These are phyloP conservation scores for Liriodendron chinense DNA, from an alignment of 164 flowering plant species.

Conservation along the genomic window DNA sequence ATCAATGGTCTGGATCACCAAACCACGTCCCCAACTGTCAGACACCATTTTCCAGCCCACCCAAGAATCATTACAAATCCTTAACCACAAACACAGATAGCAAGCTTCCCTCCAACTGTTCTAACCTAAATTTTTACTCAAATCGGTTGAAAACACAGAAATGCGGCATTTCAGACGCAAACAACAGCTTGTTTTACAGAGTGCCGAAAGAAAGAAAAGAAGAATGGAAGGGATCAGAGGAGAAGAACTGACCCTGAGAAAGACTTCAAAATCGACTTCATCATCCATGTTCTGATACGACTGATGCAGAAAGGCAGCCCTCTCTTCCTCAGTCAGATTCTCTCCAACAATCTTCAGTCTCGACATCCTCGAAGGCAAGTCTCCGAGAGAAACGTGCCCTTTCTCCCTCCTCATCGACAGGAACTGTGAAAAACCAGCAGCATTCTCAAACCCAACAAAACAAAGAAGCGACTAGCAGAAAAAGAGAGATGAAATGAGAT, in stretches of 20 bases:
- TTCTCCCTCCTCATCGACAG: slow-evolving; percentile 67
- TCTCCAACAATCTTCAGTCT: slow-evolving; percentile 76
- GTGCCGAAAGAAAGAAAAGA: neutral
- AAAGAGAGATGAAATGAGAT: neutral
- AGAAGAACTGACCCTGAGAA: slow-evolving; percentile 51
- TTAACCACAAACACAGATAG: neutral
- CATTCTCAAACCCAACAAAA: slow-evolving; percentile 1
- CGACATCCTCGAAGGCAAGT: slow-evolving; percentile 71
- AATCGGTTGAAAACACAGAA: neutral
- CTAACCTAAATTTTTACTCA: neutral
- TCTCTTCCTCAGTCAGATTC: slow-evolving; percentile 65
- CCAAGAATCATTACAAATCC: neutral
- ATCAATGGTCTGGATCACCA: neutral
- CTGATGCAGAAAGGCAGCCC: slow-evolving; percentile 46
- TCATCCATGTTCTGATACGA: slow-evolving; percentile 45
- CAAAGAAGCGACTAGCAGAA: neutral
- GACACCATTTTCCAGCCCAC: neutral
- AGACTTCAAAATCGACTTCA: slow-evolving; percentile 84
- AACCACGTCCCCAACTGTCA: neutral
- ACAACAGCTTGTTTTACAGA: no score
- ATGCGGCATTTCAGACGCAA: neutral
- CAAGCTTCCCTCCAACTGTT: neutral
- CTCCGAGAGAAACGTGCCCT: slow-evolving; percentile 49
- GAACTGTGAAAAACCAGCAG: slow-evolving; percentile 37
- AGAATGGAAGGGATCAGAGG: neutral